Conservation (phyloP, 169 alveolate species). For the Blepharisma undulans region DNA sequence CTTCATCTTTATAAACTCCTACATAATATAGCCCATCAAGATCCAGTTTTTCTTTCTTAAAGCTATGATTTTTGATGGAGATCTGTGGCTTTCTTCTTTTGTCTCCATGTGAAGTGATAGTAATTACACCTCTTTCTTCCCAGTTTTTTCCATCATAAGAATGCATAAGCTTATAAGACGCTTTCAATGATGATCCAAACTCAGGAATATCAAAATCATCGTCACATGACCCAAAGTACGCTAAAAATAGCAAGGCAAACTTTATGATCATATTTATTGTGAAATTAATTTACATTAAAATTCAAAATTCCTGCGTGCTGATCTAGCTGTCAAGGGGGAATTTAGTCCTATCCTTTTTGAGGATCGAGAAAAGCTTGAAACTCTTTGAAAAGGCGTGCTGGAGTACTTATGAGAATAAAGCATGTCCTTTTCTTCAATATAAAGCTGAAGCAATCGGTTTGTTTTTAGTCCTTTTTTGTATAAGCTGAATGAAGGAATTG, state of each 20-base stretch:
- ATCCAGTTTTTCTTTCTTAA: slow-evolving; percentile 29
- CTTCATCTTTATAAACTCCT: background rate
- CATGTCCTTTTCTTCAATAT: background rate
- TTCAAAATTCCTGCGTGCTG: background rate
- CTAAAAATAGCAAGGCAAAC: background rate
- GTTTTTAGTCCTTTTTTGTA: background rate
- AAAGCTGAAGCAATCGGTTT: background rate
- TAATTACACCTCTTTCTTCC: slow-evolving; percentile 24
- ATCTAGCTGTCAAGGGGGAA: background rate
- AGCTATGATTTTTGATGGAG: slow-evolving; percentile 9
- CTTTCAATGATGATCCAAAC: background rate
- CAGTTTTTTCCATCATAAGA: slow-evolving; percentile 38
- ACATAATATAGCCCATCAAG: slow-evolving; percentile 2
- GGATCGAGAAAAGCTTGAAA: background rate
- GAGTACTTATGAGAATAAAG: background rate
- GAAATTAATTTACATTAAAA: background rate
- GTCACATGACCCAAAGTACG: background rate
- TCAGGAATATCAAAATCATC: slow-evolving; percentile 14
- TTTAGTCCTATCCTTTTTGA: background rate
- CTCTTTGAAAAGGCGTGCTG: background rate
- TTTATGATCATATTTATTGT: background rate
- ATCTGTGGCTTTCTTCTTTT: slow-evolving; percentile 29
- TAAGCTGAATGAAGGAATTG: background rate
- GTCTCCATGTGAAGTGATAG: slow-evolving; percentile 12
- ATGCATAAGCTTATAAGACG: background rate